Percentiles rank a stretch among this genome's conserved stretches.
These are phyloP conservation scores for Tetracentron sinense DNA, from an alignment of 164 flowering plant genomes.

Conservation along the genomic window DNA sequence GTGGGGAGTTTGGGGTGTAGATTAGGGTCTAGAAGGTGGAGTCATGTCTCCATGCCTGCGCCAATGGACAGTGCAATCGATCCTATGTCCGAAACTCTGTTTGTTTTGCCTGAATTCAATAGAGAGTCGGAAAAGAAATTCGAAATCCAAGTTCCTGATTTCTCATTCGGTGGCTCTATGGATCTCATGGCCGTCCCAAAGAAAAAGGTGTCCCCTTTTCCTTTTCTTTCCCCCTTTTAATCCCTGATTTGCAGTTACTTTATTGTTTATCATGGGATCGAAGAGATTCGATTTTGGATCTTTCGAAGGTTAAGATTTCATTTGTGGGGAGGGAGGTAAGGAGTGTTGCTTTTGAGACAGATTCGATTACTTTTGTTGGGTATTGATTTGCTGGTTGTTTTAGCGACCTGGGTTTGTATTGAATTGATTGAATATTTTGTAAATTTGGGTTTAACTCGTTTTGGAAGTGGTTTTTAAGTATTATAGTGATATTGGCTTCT, in stretches of 20 bases:
- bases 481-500: neutral
- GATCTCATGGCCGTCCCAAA: constrained; percentile 90
- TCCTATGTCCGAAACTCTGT: constrained; percentile 11
- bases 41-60: constrained; percentile 29
- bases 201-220: constrained; percentile 41
- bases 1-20: constrained; percentile 4
- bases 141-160: constrained; percentile 27
- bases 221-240: neutral
- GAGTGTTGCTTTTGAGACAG: neutral
- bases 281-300: too few relatives aligned
- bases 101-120: constrained; percentile 30
- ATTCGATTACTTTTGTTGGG: neutral
- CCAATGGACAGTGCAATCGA: constrained; percentile 30
- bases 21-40: constrained; percentile 20
- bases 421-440: too few relatives aligned
- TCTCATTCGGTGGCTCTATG: constrained; percentile 44
- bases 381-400: neutral
- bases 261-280: too few relatives aligned
- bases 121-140: neutral
- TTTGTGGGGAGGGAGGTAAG: too few relatives aligned
- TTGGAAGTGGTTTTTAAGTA: neutral
- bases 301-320: neutral
- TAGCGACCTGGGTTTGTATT: neutral
- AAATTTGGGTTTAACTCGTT: neutral
- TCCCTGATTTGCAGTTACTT: too few relatives aligned